Evolutionary conservation across 2,329 filamentous ascomycete genomes (phyloP).

Genomic region (Tolypocladium tundrense): DNA sequence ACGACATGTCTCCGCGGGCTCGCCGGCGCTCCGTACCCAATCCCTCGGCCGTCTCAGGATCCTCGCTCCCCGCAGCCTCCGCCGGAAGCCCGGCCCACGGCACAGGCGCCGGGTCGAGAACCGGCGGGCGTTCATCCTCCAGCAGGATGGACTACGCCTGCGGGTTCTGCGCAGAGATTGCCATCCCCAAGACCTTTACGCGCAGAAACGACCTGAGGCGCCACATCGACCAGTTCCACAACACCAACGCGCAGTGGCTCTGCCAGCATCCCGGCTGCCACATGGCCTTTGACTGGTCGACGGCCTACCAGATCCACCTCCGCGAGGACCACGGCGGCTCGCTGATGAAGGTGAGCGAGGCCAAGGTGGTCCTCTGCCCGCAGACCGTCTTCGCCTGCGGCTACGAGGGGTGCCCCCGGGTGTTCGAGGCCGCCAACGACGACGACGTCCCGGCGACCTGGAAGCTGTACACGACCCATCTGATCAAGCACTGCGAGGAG

Average conservation of each 20-base stretch:
- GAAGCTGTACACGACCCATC: slow-evolving; percentile 34
- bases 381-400: slow-evolving; percentile 39
- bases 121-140: neutral
- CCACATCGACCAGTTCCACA: slow-evolving; percentile 38
- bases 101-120: neutral
- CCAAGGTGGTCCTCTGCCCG: slow-evolving; percentile 31
- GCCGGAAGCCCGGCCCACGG: neutral
- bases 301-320: slow-evolving; percentile 35
- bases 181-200: slow-evolving; percentile 31
- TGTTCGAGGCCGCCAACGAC: slow-evolving; percentile 32
- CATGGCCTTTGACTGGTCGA: slow-evolving; percentile 37
- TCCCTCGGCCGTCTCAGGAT: neutral
- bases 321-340: slow-evolving; percentile 33
- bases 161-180: slow-evolving; percentile 26
- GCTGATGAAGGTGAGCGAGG: slow-evolving; percentile 29
- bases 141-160: slow-evolving; percentile 14
- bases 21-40: neutral
- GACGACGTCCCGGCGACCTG: slow-evolving; percentile 27
- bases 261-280: slow-evolving; percentile 32
- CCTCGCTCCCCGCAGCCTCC: neutral
- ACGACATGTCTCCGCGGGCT: neutral
- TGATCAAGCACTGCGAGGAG: slow-evolving; percentile 37
- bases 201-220: slow-evolving; percentile 38
- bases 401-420: slow-evolving; percentile 31
- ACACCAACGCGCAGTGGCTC: slow-evolving; percentile 34